Percentiles rank a stretch among this genome's conserved stretches.
phyloP scores from a whole-genome alignment of 805 yeast genomes.

The Spathaspora boniae region DNA sequence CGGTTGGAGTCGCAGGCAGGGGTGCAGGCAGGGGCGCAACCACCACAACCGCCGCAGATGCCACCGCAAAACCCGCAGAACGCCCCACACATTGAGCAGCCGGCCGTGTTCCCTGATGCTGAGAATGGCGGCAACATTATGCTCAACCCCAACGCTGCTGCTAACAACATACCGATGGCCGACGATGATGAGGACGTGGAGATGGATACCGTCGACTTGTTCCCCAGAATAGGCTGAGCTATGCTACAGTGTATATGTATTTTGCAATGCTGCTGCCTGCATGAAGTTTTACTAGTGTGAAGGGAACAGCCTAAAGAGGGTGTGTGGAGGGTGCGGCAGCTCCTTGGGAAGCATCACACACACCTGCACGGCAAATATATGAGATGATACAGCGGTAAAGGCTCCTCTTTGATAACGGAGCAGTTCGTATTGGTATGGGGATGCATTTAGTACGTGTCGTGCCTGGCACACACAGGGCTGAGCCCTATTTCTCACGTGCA shows the following conservation, averaged over 20 bases:
- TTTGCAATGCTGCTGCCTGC: neutral
- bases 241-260: neutral
- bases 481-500: no score
- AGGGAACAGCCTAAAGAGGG: neutral
- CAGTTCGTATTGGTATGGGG: no score
- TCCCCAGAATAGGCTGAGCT: slow-evolving; percentile 15
- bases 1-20: slow-evolving; percentile 1
- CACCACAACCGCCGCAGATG: slow-evolving; percentile 7
- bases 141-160: slow-evolving; percentile 6
- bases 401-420: no score
- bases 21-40: slow-evolving; percentile 4
- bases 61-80: slow-evolving; percentile 19
- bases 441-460: no score
- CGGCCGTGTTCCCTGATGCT: slow-evolving; percentile 36
- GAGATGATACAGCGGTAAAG: no score
- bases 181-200: slow-evolving; percentile 31
- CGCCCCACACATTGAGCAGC: slow-evolving; percentile 42
- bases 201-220: slow-evolving; percentile 25
- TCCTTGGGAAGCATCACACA: no score
- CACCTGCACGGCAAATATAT: no score
- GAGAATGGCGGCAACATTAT: slow-evolving; percentile 10
- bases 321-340: no score
- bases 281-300: neutral
- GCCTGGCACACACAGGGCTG: no score
- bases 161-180: slow-evolving; percentile 17